Evolutionary conservation across 202 grass and related monocot genomes (phyloP), one percentile per base, ranked within the genome.

Genomic region (Digitaria exilis): DNA sequence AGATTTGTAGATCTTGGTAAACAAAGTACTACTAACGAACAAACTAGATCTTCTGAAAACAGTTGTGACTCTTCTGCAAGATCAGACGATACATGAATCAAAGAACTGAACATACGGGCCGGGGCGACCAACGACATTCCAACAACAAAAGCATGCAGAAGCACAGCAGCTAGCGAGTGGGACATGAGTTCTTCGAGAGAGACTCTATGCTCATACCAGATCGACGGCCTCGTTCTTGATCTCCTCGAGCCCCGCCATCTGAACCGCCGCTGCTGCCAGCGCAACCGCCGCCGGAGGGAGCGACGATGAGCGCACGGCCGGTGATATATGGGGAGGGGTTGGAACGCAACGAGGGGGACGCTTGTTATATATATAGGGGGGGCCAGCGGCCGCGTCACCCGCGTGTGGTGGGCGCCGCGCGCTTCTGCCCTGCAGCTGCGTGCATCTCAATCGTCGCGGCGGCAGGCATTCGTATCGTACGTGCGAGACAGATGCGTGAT

Each of bases 221-320:
- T 97, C 91, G 78, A 91, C 85, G 9, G 82, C 75, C 48, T 97
- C 94, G 43, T 97, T 91, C 89, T 79, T 91, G 84, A 97, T 97
- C 15, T 89, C 75, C 66, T 93, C 91, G 9, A 97, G 83, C 30
- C 71, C 81, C 62, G 75, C 81, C 55, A 80, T 80, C 13, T 18
- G 32, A 6, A 10, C 22, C 0, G 43, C 69, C 43, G 25, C 13
- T 0, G 42, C 68, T 50, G 21, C 24, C 35, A 52, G 34, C 17
- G 7, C 6, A 10, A 5, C 37, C 35, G 31, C 59, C 58, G 82
- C 61, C 37, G 62, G 15, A 17, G 46, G n/a, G 6, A 25, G 22
- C 5, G 60, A n/a, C 19, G 9, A 66, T 1, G 59, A 52, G 9
- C 14, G 44, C 26, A 1, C 18, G 18, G 28, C 58, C 39, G 16